These are phyloP conservation scores for Phanerochaete sordida DNA, from an alignment of 768 basidiomycete genomes.

Conservation along the genomic window DNA sequence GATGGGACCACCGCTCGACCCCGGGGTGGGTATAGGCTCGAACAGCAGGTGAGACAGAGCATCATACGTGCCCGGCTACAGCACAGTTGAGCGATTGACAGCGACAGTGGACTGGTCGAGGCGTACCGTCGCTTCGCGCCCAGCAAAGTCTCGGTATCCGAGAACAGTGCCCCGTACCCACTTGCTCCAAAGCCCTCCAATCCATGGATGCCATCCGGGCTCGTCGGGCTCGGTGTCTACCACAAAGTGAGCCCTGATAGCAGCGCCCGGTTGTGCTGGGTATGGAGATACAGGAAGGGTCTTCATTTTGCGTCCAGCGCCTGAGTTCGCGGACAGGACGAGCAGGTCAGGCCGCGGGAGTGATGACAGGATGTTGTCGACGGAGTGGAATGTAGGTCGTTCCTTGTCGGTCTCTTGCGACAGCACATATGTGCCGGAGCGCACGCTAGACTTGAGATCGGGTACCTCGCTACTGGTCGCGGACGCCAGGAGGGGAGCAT, in stretches of 20 bases:
- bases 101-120: neutral
- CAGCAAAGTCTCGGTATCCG: conserved; percentile 59
- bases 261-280: conserved; percentile 43
- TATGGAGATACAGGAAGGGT: conserved; percentile 63
- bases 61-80: conserved; percentile 67
- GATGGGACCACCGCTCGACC: conserved; percentile 70
- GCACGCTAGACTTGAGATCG: neutral
- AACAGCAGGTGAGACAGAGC: conserved; percentile 55
- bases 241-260: conserved; percentile 54
- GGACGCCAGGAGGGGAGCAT: conserved; percentile 27
- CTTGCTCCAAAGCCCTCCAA: conserved; percentile 50
- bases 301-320: conserved; percentile 21
- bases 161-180: conserved; percentile 50
- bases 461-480: neutral
- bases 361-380: conserved; percentile 48
- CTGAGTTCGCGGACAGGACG: conserved; percentile 32
- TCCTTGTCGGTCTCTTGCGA: conserved; percentile 28
- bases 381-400: conserved; percentile 34
- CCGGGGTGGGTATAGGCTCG: conserved; percentile 50
- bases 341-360: conserved; percentile 57
- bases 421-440: conserved; percentile 43
- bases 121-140: conserved; percentile 51
- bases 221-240: conserved; percentile 35
- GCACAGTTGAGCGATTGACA: neutral
- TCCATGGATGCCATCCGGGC: conserved; percentile 46